Percentiles rank a stretch among this genome's conserved stretches.
phyloP scores from a whole-genome alignment of 1,139 yeast species.

The Nematodospora anomalae region DNA sequence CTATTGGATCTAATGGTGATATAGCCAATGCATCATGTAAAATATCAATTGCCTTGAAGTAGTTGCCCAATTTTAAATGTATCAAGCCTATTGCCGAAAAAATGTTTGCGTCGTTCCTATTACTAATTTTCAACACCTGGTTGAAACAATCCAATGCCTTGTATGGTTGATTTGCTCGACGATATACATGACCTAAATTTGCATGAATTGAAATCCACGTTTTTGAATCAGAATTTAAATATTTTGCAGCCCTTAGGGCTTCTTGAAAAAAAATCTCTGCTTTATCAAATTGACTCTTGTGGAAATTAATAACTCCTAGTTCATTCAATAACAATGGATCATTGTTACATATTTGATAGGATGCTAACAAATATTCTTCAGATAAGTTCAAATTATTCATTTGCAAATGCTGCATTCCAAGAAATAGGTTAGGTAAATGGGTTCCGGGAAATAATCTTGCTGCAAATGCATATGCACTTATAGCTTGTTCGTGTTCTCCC shows the following conservation, averaged over 20 bases:
- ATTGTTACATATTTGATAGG: constrained; percentile 73
- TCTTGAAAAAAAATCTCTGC: constrained; percentile 74
- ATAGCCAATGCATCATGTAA: constrained; percentile 83
- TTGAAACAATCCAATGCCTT: constrained; percentile 75
- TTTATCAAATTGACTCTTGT: constrained; percentile 61
- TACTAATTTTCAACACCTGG: constrained; percentile 69
- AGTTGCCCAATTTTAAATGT: constrained; percentile 66
- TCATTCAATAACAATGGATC: constrained; percentile 92
- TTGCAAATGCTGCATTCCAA: constrained; percentile 95
- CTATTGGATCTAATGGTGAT: constrained; percentile 79
- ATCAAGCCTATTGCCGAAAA: constrained; percentile 85
- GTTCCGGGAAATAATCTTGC: constrained; percentile 93
- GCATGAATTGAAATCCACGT: constrained; percentile 87
- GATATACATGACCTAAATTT: constrained; percentile 87
- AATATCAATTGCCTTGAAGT: constrained; percentile 67
- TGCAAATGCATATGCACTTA: constrained; percentile 95
- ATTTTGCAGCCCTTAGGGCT: constrained; percentile 71
- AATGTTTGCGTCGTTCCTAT: constrained; percentile 67
- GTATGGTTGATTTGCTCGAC: constrained; percentile 62
- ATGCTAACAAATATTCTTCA: constrained; percentile 77
- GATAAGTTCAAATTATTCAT: constrained; percentile 82
- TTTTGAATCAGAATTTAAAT: constrained; percentile 73
- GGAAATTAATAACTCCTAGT: constrained; percentile 85
- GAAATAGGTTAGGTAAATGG: constrained; percentile 82
- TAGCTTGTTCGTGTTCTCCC: constrained; percentile 98